Conservation (phyloP, 2,329 filamentous ascomycete genomes). For the Hyphodiscus sp. region DNA sequence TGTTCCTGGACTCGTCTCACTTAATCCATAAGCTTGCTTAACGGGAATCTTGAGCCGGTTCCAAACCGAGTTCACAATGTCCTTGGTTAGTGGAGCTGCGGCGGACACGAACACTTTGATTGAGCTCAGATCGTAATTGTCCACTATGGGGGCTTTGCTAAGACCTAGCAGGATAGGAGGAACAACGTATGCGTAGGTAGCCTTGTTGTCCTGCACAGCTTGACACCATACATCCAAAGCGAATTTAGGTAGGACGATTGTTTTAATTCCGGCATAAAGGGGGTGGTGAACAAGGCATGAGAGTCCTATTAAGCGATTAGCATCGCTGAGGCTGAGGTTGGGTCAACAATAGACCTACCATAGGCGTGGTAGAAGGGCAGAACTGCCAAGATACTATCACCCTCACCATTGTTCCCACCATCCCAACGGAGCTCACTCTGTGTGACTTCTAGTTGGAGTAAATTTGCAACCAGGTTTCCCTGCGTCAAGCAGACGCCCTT, state of each 20-base stretch:
- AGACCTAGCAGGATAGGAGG: slow-evolving; percentile 76
- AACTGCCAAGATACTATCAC: slow-evolving; percentile 49
- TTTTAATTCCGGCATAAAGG: slow-evolving; percentile 55
- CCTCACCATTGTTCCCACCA: slow-evolving; percentile 34
- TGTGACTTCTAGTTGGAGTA: slow-evolving; percentile 45
- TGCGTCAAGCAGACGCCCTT: slow-evolving; percentile 89
- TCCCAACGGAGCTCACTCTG: slow-evolving; percentile 41
- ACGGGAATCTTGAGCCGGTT: slow-evolving; percentile 68
- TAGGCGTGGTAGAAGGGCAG: slow-evolving; percentile 80
- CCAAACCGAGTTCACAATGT: slow-evolving; percentile 73
- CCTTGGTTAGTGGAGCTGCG: slow-evolving; percentile 73
- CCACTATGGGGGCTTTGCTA: slow-evolving; percentile 68
- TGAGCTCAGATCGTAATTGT: slow-evolving; percentile 72
- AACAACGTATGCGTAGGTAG: slow-evolving; percentile 73
- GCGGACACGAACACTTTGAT: slow-evolving; percentile 77
- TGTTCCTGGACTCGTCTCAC: slow-evolving; percentile 76
- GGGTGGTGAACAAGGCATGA: slow-evolving; percentile 62
- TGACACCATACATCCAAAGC: slow-evolving; percentile 71
- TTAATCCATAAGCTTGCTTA: slow-evolving; percentile 88
- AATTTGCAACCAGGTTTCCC: slow-evolving; percentile 71
- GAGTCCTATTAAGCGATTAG: slow-evolving; percentile 33
- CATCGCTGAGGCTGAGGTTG: neutral
- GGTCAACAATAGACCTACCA: slow-evolving; percentile 8
- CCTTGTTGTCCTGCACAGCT: slow-evolving; percentile 63
- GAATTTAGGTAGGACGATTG: slow-evolving; percentile 68